Base-by-base conservation (phyloP, 1,139 yeast genomes). In the Pichiaceae sp. region DNA sequence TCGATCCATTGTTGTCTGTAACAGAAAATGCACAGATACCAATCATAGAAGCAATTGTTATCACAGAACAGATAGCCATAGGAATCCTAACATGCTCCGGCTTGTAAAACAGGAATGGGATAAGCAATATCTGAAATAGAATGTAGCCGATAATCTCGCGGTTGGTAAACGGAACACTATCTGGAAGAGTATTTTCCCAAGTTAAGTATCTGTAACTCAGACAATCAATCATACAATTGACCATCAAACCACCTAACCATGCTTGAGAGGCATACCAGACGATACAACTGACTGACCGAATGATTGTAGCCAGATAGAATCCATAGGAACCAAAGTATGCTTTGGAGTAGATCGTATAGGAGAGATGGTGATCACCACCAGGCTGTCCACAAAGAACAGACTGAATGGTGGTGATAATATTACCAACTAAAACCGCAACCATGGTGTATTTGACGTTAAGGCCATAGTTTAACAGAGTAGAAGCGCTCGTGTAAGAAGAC, bases 271-370 rank as follows among this genome's bases (percentile, higher is more conserved):
- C 53, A 42, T 51, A 61, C 57, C 59, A 60, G 23, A 63, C 65
- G 33, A 59, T 54, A 27, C 62, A 54, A 24, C 62, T 41, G 29
- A 60, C 50, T 34, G 56, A 52, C 48, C 67, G 52, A 18, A 60
- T 56, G 4, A 53, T 26, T 27, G 62, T 48, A 3, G 64, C 65
- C 6, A 62, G 33, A 32, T 41, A 52, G 3, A 64, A 53, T 4
- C 66, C 68, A 38, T 59, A 55, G 24, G 68, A 62, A 24, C 75
- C 75, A 45, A 68, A 69, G 2, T 64, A 60, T 32, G 66, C 58
- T 50, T 74, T 57, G 42, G 66, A 68, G 28, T 63, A 60, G 20
- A 69, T 43, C 2, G 74, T 64, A 45, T 56, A 69, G 11, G 74
- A 74, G 31, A 68, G 60, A 48, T 66, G 70, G 58, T 64, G 69